Evolutionary conservation across 805 yeast genomes (phyloP), one percentile per base, ranked within the genome.

Genomic region (Myxozyma kluyveri): DNA sequence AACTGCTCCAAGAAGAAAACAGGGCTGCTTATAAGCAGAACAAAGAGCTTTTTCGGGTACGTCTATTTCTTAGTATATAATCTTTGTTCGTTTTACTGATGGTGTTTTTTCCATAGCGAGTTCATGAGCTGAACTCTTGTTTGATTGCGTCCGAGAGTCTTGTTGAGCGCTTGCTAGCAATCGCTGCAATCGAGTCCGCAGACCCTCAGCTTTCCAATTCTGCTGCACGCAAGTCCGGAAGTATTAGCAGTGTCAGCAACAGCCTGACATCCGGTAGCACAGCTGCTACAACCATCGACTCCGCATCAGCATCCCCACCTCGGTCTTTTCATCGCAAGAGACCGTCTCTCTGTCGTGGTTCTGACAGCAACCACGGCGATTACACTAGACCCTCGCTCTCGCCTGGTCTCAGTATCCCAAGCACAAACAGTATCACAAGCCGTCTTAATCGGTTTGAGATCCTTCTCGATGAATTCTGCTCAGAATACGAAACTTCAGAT

Each of bases 81-180:
- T 24, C 18, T 38, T 40, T 19, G 49, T 19, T 22, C 41, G 45
- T 18, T 19, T 23, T 23, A 1, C 3, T 21, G 22, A 12, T 9
- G 9, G 1, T 27, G 12, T 17, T 17, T 23, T 29, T 10, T 9
- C 19, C n/a, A 7, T 18, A 56, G 60, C 54, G 60, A 24, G 46
- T 56, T 14, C 60, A 56, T 23, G 57, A 56, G 33, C 55, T 56
- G 32, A 56, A 56, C 33, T 49, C 57, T 14, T 33, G 50, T 32
- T 23, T 56, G 42, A 49, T 56, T 40, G 54, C 56, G 5, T 54
- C 59, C 24, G 60, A 56, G 33, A 49, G 60, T 18, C 44, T 50
- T 18, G 60, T 56, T 35, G 52, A 47, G 42, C 50, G 52, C n/a
- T 45, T 56, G 23, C 50, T 56, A 2, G 19, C 27, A 29, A 32